These are phyloP conservation scores for Fusarium solani-melongenae DNA, from an alignment of 2,329 filamentous ascomycete genomes.

Conservation along the genomic window DNA sequence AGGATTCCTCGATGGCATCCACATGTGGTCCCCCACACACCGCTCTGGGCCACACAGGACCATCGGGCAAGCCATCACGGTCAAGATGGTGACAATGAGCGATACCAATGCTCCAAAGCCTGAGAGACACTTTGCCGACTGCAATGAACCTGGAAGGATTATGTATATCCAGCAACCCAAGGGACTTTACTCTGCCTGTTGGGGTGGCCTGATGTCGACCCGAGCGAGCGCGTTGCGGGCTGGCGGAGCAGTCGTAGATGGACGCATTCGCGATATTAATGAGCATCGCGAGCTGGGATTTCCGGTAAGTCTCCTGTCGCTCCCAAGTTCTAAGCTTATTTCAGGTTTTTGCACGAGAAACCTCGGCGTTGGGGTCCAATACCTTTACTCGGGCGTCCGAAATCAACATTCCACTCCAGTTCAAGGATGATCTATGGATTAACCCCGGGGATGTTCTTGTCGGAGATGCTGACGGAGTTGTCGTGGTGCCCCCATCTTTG, in stretches of 20 bases:
- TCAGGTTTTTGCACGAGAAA: not conserved
- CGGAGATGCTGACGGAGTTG: slow-evolving; percentile 44
- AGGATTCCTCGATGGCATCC: slow-evolving; percentile 40
- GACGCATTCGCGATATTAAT: slow-evolving; percentile 23
- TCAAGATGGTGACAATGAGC: slow-evolving; percentile 41
- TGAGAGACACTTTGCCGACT: slow-evolving; percentile 43
- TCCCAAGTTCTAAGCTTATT: not conserved
- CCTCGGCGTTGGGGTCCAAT: not conserved
- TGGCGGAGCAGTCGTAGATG: slow-evolving; percentile 41
- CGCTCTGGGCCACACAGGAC: slow-evolving; percentile 13
- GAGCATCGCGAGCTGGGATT: not conserved
- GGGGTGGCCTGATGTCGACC: slow-evolving; percentile 45
- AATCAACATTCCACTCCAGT: not conserved
- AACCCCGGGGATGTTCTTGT: slow-evolving; percentile 45
- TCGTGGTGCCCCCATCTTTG: slow-evolving; percentile 37
- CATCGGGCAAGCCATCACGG: slow-evolving; percentile 43
- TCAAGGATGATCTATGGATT: slow-evolving; percentile 10
- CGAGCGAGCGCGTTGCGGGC: slow-evolving; percentile 41
- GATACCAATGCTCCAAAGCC: slow-evolving; percentile 40
- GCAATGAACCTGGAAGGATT: slow-evolving; percentile 35
- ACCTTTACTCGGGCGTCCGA: not conserved
- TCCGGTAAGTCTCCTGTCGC: not conserved
- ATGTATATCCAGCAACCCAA: slow-evolving; percentile 46
- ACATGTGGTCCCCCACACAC: slow-evolving; percentile 35
- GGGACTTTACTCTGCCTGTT: slow-evolving; percentile 41